A percentile compares a stretch with the other conserved stretches of the same genome.
Conservation (phyloP, 495 filamentous ascomycete genomes). For the Aspergillus cavernicola region DNA sequence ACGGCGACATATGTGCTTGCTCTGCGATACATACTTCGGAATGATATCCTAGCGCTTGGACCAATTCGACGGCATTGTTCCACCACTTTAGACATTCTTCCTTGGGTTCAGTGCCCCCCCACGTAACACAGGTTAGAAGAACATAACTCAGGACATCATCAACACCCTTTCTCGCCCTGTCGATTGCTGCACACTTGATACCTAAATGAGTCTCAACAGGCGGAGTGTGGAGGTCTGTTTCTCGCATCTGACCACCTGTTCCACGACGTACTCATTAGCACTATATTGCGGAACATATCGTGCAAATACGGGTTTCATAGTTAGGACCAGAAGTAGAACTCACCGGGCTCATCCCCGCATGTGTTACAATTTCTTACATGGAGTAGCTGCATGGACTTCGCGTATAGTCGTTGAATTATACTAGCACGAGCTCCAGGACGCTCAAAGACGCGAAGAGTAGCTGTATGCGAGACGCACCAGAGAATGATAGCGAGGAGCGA, state of each 20-base stretch:
- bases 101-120: conserved; percentile 26
- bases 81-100: conserved; percentile 30
- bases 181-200: too few relatives aligned
- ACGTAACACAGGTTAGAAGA: conserved; percentile 26
- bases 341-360: too few relatives aligned
- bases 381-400: conserved; percentile 23
- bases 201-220: too few relatives aligned
- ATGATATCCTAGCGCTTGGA: conserved; percentile 1
- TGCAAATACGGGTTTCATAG: too few relatives aligned
- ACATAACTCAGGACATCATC: conserved; percentile 26
- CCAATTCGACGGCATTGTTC: conserved; percentile 20
- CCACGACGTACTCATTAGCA: too few relatives aligned
- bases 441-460: conserved; percentile 29
- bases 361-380: too few relatives aligned
- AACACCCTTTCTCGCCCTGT: conserved; percentile 11
- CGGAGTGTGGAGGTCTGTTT: too few relatives aligned
- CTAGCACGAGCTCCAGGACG: conserved; percentile 23
- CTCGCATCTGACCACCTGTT: too few relatives aligned
- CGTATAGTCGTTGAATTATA: conserved; percentile 26
- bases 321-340: too few relatives aligned
- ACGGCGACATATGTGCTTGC: background rate
- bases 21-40: background rate
- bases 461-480: conserved; percentile 39
- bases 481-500: conserved; percentile 36
- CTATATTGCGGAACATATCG: too few relatives aligned